These are phyloP conservation scores for Aspergillus sclerotiicarbonarius DNA, from an alignment of 495 filamentous ascomycete genomes.

Conservation along the genomic window DNA sequence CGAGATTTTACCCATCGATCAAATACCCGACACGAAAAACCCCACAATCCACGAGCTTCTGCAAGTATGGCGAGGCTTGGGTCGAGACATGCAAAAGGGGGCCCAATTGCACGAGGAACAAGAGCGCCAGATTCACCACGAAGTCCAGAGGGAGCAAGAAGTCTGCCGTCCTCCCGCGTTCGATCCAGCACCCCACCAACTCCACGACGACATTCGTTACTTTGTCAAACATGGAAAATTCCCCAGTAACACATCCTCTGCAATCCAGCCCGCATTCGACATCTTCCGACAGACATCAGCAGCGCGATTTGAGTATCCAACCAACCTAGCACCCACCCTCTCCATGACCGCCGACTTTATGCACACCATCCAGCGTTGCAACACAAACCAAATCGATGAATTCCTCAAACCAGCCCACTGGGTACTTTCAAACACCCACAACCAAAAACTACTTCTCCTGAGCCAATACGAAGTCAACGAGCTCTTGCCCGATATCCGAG, in stretches of 20 bases:
- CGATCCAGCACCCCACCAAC: constrained; percentile 31
- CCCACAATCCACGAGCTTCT: constrained; percentile 3
- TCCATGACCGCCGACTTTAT: neutral
- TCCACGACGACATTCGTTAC: constrained; percentile 30
- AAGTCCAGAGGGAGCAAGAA: constrained; percentile 58
- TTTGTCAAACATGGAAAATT: neutral
- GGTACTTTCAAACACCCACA: constrained; percentile 41
- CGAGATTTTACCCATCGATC: neutral
- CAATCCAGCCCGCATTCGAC: neutral
- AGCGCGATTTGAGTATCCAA: neutral
- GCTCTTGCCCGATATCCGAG: constrained; percentile 39
- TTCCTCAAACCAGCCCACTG: constrained; percentile 56
- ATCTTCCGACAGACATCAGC: constrained; percentile 1
- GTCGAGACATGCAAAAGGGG: constrained; percentile 10
- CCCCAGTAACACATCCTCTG: neutral
- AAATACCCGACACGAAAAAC: constrained; percentile 1
- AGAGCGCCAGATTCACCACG: constrained; percentile 60
- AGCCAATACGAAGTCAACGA: constrained; percentile 59
- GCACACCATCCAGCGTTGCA: neutral
- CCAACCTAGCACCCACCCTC: neutral
- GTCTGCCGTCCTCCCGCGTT: constrained; percentile 41
- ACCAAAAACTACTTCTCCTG: constrained; percentile 44
- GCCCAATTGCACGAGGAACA: constrained; percentile 60
- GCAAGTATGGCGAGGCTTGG: neutral
- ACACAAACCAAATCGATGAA: constrained; percentile 6